Conservation (phyloP, 2,329 filamentous ascomycete genomes). For the Dothistroma septosporum region DNA sequence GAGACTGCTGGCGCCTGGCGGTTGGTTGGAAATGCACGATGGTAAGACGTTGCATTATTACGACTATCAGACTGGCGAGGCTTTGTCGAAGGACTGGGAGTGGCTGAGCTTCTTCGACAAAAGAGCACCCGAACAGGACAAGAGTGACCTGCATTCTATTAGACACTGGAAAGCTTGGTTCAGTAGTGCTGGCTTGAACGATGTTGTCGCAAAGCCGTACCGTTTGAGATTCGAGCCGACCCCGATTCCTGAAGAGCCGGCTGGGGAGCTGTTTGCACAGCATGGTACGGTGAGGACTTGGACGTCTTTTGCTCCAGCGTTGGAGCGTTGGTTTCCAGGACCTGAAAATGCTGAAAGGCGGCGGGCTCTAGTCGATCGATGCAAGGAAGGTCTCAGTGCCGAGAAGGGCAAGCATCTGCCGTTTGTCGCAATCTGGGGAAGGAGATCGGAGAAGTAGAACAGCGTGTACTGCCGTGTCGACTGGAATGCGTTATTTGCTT, state of each 20-base stretch:
- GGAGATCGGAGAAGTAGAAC: background rate
- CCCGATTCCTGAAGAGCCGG: constrained; percentile 2
- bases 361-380: background rate
- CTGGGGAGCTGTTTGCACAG: background rate
- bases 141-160: background rate
- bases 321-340: background rate
- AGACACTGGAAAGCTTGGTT: background rate
- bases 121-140: background rate
- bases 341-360: background rate
- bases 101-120: constrained; percentile 3
- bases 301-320: background rate
- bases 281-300: background rate
- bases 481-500: background rate
- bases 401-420: background rate
- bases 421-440: background rate
- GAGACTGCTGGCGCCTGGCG: constrained; percentile 5
- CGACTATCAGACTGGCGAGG: background rate
- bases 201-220: background rate
- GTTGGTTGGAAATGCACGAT: constrained; percentile 14
- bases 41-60: constrained; percentile 3
- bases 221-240: background rate
- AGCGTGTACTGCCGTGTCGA: background rate
- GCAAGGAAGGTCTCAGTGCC: background rate
- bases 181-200: background rate
- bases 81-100: constrained; percentile 2